Evolutionary conservation across 1,284 basidiomycete genomes (phyloP).

Genomic region (Ceratobasidium sp.): DNA sequence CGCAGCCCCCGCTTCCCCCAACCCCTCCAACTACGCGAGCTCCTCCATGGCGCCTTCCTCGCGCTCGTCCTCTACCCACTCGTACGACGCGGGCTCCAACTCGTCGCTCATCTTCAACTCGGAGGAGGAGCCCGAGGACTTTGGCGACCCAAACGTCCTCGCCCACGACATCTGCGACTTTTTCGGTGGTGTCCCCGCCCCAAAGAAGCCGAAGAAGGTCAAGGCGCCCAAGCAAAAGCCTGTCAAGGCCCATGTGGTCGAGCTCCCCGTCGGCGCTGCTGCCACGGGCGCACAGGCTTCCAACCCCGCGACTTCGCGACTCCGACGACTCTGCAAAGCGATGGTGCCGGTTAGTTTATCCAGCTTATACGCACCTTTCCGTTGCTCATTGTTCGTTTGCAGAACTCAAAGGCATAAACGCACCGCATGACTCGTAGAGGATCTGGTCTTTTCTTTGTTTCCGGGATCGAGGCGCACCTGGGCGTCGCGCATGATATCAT

Average conservation of each 20-base stretch:
- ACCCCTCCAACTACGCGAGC: constrained; percentile 15
- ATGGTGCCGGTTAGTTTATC: constrained; percentile 35
- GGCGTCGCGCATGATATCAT: constrained; percentile 7
- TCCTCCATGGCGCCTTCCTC: constrained; percentile 12
- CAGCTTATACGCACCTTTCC: background rate
- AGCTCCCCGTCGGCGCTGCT: constrained; percentile 17
- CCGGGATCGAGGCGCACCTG: constrained; percentile 6
- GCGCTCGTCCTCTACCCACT: constrained; percentile 25
- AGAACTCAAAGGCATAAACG: constrained; percentile 34
- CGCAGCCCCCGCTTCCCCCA: constrained; percentile 29
- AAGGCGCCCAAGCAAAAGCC: constrained; percentile 34
- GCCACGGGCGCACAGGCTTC: constrained; percentile 14
- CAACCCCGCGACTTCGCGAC: constrained; percentile 19
- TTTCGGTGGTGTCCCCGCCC: constrained; percentile 33
- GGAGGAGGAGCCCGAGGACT: constrained; percentile 37
- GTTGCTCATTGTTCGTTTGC: constrained; percentile 34
- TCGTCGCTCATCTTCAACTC: constrained; percentile 37
- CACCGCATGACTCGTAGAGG: background rate
- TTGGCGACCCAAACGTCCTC: constrained; percentile 39
- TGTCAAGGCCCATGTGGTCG: constrained; percentile 11
- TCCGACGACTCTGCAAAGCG: constrained; percentile 40
- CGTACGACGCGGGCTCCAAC: constrained; percentile 22
- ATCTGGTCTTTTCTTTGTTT: constrained; percentile 23
- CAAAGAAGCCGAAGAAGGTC: constrained; percentile 37
- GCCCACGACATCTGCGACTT: constrained; percentile 38